Evolutionary conservation across 345 rosid species (phyloP), one percentile per base, ranked within the genome.

Genomic region (Lepidium aucheri): DNA sequence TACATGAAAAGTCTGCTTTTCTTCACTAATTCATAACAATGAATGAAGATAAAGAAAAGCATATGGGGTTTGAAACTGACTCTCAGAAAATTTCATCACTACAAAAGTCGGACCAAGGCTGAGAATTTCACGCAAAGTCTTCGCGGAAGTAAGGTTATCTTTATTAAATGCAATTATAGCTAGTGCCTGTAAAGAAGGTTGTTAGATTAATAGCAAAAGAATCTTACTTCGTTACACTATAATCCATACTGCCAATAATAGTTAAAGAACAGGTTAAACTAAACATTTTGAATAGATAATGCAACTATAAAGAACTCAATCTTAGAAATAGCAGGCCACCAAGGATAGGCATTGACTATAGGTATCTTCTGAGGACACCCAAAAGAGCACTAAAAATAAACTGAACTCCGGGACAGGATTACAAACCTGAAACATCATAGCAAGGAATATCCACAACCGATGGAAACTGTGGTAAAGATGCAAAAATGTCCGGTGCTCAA

Each of bases 401-500:
- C 26, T 11, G 49, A 59, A 42, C 40, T 44, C 51, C 15, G 43
- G 44, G 43, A 43, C 9, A 12, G 60, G 58, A 39, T 42, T 34
- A 24, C 83, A 71, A 63, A 93, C 98, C 98, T 94, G 99, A 76
- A 94, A 90, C 99, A 94, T 94, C 97, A 94, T 83, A 64, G 75
- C 74, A 35, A 94, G 92, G 82, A 94, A 94, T 70, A 94, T 88
- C 99, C 99, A 94, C 30, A 94, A 85, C 24, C 99, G 96, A 66
- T 90, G 97, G 76, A 94, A 94, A 78, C 97, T 94, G 65, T 88
- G 99, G 72, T 86, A 94, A 59, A 94, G 90, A 84, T 94, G 99
- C 75, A 94, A 76, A 81, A 86, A 90, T 36, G 99, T 84, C 54
- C 97, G 86, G 65, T 94, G 91, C 85, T 94, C 99, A 51, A 94